A percentile compares a stretch with the other conserved stretches of the same genome.
Conservation (phyloP, 257 asterid genomes). For the Primulina huaijiensis region DNA sequence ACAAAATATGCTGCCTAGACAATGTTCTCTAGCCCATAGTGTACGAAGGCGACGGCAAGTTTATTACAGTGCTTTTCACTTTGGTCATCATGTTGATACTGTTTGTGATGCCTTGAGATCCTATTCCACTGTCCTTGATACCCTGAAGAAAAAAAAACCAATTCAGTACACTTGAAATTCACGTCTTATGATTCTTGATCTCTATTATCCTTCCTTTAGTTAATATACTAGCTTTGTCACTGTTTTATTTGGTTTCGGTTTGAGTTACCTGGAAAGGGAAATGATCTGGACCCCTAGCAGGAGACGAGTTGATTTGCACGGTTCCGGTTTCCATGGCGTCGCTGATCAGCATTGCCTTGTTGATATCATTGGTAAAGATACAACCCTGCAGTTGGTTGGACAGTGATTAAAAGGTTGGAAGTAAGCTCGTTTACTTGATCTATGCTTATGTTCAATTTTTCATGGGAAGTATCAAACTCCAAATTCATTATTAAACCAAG, state of each 20-base stretch:
- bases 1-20: neutral
- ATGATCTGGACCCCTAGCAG: constrained; percentile 98
- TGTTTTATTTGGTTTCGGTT: neutral
- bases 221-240: too few species aligned
- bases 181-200: too few species aligned
- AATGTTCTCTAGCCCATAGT: constrained; percentile 63
- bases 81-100: constrained; percentile 98
- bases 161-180: neutral
- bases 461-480: neutral
- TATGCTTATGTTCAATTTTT: too few species aligned
- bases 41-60: constrained; percentile 88
- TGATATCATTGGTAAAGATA: constrained; percentile 84
- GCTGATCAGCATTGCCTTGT: constrained; percentile 83
- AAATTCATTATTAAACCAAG: neutral
- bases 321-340: constrained; percentile 97
- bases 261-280: constrained; percentile 80
- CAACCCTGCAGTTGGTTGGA: constrained; percentile 54
- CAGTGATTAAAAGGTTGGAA: too few species aligned
- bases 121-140: constrained; percentile 95
- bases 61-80: constrained; percentile 91
- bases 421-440: neutral
- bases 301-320: constrained; percentile 94
- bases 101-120: constrained; percentile 93
- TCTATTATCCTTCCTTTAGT: too few species aligned
- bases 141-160: constrained; percentile 51